These are phyloP conservation scores for Hymenoscyphus linearis DNA, from an alignment of 2,329 filamentous ascomycete genomes.

Conservation along the genomic window DNA sequence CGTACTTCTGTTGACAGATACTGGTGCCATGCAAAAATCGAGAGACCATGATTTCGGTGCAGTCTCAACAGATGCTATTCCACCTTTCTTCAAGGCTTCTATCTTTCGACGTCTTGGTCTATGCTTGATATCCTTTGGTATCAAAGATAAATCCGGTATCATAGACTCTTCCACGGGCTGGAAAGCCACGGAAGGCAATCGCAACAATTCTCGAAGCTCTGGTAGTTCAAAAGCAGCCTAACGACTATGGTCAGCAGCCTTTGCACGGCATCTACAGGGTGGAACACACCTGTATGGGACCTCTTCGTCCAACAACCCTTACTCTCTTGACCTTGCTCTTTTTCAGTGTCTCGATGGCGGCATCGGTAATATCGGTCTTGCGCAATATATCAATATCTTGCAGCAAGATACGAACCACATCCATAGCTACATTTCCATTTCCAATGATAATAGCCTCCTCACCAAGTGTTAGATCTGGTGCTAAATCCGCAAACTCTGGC, in stretches of 20 bases:
- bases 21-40: slow-evolving; percentile 78
- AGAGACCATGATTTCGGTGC: slow-evolving; percentile 72
- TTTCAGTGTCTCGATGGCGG: slow-evolving; percentile 69
- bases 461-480: slow-evolving; percentile 67
- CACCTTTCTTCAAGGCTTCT: slow-evolving; percentile 76
- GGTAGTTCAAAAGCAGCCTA: slow-evolving; percentile 94
- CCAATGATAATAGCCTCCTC: slow-evolving; percentile 86
- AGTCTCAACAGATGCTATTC: slow-evolving; percentile 40
- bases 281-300: slow-evolving; percentile 69
- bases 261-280: background rate
- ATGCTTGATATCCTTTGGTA: slow-evolving; percentile 62
- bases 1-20: slow-evolving; percentile 48
- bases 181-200: slow-evolving; percentile 67
- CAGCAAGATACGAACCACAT: slow-evolving; percentile 84
- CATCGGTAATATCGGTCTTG: slow-evolving; percentile 83
- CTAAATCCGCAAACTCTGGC: slow-evolving; percentile 69
- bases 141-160: slow-evolving; percentile 60
- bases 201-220: slow-evolving; percentile 83
- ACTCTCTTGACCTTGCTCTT: slow-evolving; percentile 73
- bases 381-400: slow-evolving; percentile 67
- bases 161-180: slow-evolving; percentile 60
- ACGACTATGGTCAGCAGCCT: slow-evolving; percentile 9
- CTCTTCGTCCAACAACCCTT: slow-evolving; percentile 81
- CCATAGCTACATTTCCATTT: slow-evolving; percentile 92
- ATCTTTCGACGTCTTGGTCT: slow-evolving; percentile 75